These are phyloP conservation scores for Acanthamoeba triangularis DNA, from an alignment of 208 protist genomes.

Conservation along the genomic window DNA sequence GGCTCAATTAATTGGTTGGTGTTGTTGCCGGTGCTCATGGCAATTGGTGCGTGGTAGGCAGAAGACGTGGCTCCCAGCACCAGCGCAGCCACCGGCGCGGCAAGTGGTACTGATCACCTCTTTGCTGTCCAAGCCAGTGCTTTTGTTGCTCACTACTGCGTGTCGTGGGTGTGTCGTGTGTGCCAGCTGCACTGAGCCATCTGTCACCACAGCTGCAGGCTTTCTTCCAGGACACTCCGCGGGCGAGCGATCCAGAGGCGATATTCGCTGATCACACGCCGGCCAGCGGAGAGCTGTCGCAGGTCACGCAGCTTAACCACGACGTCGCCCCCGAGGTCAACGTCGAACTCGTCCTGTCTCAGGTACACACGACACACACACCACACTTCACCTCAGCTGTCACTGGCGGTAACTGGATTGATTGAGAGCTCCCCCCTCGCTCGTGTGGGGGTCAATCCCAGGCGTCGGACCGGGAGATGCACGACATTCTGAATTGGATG, in stretches of 20 bases:
- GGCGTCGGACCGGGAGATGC: slow-evolving; percentile 61
- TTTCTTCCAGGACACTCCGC: slow-evolving; percentile 35
- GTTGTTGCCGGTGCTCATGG: no score
- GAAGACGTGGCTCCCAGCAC: neutral
- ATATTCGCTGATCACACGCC: slow-evolving; percentile 41
- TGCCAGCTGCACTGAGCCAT: neutral
- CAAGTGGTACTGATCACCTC: neutral
- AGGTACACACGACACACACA: neutral
- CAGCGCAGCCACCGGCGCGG: neutral
- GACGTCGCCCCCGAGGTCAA: slow-evolving; percentile 66
- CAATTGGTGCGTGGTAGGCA: neutral
- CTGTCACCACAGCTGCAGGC: slow-evolving; percentile 20
- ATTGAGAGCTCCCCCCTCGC: no score
- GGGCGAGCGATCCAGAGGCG: slow-evolving; percentile 34
- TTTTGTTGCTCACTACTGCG: no score
- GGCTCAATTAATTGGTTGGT: no score
- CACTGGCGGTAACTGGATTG: no score
- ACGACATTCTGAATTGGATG: slow-evolving; percentile 75
- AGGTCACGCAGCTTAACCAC: slow-evolving; percentile 22
- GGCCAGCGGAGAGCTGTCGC: neutral
- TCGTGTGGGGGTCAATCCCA: neutral
- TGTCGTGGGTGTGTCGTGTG: neutral
- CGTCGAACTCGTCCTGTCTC: slow-evolving; percentile 69
- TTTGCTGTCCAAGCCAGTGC: neutral
- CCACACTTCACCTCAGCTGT: neutral